These are phyloP conservation scores for Plantago lanceolata DNA, from an alignment of 305 asterid species.

Conservation along the genomic window DNA sequence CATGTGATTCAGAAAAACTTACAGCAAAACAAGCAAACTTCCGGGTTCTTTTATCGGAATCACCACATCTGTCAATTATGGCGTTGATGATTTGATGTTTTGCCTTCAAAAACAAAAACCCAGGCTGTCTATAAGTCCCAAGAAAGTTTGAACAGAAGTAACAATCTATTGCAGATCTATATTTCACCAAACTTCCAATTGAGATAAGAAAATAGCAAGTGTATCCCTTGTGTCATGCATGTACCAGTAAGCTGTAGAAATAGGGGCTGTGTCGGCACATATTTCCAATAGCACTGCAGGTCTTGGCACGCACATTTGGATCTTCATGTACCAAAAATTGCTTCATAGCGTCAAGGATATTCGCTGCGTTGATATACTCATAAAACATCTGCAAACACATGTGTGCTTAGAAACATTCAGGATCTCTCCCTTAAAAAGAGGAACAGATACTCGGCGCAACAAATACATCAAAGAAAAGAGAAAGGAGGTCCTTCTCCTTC, in stretches of 20 bases:
- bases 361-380: constrained; percentile 68
- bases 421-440: constrained; percentile 6
- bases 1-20: constrained; percentile 31
- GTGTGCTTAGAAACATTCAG: constrained; percentile 24
- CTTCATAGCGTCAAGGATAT: constrained; percentile 70
- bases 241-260: constrained; percentile 79
- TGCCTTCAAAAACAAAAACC: constrained; percentile 41
- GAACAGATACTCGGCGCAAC: background rate
- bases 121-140: constrained; percentile 13
- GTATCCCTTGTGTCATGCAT: background rate
- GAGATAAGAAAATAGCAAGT: constrained; percentile 1
- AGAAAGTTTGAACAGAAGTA: constrained; percentile 4
- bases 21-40: constrained; percentile 99
- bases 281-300: constrained; percentile 95
- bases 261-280: constrained; percentile 97
- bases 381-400: constrained; percentile 64
- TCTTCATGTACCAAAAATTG: constrained; percentile 78
- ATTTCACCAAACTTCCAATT: no score
- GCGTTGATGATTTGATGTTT: constrained; percentile 60
- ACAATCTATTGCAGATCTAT: background rate
- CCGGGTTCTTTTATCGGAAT: constrained; percentile 84
- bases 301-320: constrained; percentile 83
- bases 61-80: constrained; percentile 83
- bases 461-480: no score
- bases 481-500: no score